Conservation (phyloP, 2,329 filamentous ascomycete genomes). For the Teratosphaeria epicoccoides region DNA sequence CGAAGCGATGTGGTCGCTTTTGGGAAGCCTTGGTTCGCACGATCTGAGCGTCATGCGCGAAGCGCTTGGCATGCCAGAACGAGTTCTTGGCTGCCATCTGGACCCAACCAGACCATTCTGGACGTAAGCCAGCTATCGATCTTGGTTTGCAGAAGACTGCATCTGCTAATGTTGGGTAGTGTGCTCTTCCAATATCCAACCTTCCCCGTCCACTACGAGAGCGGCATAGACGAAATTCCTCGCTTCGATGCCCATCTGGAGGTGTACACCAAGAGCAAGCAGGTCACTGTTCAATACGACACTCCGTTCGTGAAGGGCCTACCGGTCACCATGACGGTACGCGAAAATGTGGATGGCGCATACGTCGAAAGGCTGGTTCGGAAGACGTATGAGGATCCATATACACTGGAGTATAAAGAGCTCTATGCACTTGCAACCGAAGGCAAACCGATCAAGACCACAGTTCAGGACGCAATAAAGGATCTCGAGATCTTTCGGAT, state of each 20-base stretch:
- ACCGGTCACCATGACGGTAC: constrained; percentile 39
- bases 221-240: constrained; percentile 44
- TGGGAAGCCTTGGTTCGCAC: constrained; percentile 43
- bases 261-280: constrained; percentile 45
- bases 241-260: constrained; percentile 44
- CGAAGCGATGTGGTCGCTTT: constrained; percentile 31
- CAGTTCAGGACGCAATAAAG: constrained; percentile 30
- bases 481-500: constrained; percentile 29
- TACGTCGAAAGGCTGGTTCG: constrained; percentile 23
- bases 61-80: constrained; percentile 39
- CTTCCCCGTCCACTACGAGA: constrained; percentile 49
- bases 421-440: constrained; percentile 30
- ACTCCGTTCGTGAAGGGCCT: constrained; percentile 49
- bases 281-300: constrained; percentile 45
- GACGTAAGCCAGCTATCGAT: constrained; percentile 3
- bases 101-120: constrained; percentile 24
- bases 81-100: constrained; percentile 35
- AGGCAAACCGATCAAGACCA: constrained; percentile 33
- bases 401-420: constrained; percentile 34
- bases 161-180: constrained; percentile 5
- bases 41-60: constrained; percentile 47
- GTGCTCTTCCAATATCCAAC: constrained; percentile 32
- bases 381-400: constrained; percentile 39
- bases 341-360: constrained; percentile 32
- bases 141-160: no score